These are phyloP conservation scores for Mortierella sp. DNA, from an alignment of 371 early-diverging fungal species.

Conservation along the genomic window DNA sequence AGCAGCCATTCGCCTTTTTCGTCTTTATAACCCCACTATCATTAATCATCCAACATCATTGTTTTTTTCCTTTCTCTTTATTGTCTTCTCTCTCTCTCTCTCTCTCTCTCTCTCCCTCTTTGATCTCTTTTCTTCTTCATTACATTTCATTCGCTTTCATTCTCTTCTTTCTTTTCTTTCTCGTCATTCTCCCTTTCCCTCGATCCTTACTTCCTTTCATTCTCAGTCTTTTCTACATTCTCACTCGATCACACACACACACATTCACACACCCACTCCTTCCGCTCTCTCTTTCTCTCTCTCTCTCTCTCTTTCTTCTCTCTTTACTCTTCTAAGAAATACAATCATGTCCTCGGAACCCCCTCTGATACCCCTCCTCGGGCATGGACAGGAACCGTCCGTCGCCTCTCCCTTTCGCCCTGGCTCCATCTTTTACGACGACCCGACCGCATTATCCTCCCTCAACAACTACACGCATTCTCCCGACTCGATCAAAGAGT, in stretches of 20 bases:
- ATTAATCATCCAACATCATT: too few relatives aligned
- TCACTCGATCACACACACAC: too few relatives aligned
- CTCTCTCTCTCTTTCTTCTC: background rate
- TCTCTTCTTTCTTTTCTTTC: slow-evolving; percentile 4
- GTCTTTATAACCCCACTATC: too few relatives aligned
- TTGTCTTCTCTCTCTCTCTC: too few relatives aligned
- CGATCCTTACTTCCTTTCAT: background rate
- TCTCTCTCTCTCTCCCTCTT: background rate
- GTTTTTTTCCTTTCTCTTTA: background rate
- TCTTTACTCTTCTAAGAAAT: too few relatives aligned
- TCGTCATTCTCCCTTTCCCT: background rate
- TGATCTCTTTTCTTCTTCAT: background rate
- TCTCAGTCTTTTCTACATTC: slow-evolving; percentile 7
- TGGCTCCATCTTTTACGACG: slow-evolving; percentile 51
- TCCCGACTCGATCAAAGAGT: background rate
- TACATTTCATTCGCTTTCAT: background rate
- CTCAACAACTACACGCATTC: slow-evolving; percentile 1
- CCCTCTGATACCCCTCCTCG: background rate
- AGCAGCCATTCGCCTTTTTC: too few relatives aligned
- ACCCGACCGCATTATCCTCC: slow-evolving; percentile 3
- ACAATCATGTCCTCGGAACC: background rate
- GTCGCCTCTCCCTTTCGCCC: slow-evolving; percentile 30
- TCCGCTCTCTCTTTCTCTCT: background rate
- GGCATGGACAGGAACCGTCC: background rate
- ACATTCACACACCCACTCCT: background rate